Percentiles rank a stretch among this genome's conserved stretches.
Conservation (phyloP, 2,329 filamentous ascomycete genomes). For the Apiospora marii region DNA sequence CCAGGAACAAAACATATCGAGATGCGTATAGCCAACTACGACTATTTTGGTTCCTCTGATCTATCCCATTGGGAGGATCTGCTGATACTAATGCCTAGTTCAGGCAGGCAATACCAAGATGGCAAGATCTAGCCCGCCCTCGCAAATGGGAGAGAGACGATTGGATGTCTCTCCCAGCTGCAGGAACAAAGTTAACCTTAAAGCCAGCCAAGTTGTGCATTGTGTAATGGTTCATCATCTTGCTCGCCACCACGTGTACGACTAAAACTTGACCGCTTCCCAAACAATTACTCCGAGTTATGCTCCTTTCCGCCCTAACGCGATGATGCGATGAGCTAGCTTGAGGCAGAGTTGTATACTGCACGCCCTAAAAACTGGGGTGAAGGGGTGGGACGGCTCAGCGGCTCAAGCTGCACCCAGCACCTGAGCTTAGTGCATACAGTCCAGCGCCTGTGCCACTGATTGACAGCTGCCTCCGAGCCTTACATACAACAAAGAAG, state of each 20-base stretch:
- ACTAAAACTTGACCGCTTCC: neutral
- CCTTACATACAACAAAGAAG: neutral
- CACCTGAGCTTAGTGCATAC: too few species aligned
- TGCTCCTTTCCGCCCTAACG: neutral
- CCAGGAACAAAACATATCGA: neutral
- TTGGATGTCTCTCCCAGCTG: neutral
- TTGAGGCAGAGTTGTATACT: neutral
- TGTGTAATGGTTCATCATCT: neutral
- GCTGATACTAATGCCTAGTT: neutral
- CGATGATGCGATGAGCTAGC: neutral
- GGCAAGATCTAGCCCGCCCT: neutral
- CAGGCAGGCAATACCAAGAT: slow-evolving; percentile 5
- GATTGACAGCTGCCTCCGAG: neutral
- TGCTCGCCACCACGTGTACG: neutral
- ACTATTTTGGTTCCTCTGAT: neutral
- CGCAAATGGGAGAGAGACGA: neutral
- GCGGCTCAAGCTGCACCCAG: neutral
- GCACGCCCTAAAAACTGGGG: neutral
- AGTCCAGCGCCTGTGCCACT: neutral
- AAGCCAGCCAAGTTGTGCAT: neutral
- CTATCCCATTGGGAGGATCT: neutral
- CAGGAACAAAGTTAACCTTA: slow-evolving; percentile 3
- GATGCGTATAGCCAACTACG: neutral
- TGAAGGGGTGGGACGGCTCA: neutral
- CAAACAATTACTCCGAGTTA: neutral